Conservation (phyloP, 2,329 filamentous ascomycete species). For the Aquanectria penicillioides region DNA sequence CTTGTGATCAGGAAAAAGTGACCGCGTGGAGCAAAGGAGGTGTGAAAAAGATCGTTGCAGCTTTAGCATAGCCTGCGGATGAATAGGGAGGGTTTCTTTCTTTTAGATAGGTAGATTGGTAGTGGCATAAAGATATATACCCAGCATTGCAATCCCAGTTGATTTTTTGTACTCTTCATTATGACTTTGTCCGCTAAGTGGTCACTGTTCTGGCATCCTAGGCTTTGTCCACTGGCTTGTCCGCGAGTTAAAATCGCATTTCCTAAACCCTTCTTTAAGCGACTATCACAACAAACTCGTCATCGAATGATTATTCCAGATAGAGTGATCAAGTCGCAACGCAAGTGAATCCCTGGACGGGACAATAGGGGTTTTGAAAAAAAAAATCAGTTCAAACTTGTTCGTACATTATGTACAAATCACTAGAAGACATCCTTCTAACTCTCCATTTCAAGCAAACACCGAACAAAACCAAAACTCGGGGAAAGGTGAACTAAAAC, state of each 20-base stretch:
- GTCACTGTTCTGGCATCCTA: too few relatives aligned
- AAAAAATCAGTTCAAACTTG: conserved; percentile 32
- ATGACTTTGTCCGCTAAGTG: too few relatives aligned
- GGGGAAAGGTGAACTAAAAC: conserved; percentile 2
- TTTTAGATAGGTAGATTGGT: conserved; percentile 13
- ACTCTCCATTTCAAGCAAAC: conserved; percentile 34
- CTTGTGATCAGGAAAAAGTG: conserved; percentile 74
- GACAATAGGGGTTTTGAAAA: neutral
- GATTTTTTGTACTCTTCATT: neutral
- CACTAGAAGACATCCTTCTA: conserved; percentile 12
- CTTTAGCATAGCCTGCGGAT: neutral
- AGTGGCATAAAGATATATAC: conserved; percentile 32
- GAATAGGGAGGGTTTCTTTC: neutral
- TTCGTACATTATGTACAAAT: conserved; percentile 39
- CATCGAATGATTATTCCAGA: too few relatives aligned
- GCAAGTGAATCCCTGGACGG: too few relatives aligned
- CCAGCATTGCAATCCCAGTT: conserved; percentile 22
- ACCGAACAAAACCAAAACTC: conserved; percentile 25
- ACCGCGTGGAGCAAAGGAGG: conserved; percentile 71
- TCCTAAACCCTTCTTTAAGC: too few relatives aligned
- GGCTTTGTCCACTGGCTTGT: too few relatives aligned
- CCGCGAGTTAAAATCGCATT: too few relatives aligned
- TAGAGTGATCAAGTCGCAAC: too few relatives aligned
- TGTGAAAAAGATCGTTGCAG: conserved; percentile 42
- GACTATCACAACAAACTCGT: too few relatives aligned